Evolutionary conservation across 176 grass and related monocot species (phyloP).

Genomic region (Eragrostis nindensis): DNA sequence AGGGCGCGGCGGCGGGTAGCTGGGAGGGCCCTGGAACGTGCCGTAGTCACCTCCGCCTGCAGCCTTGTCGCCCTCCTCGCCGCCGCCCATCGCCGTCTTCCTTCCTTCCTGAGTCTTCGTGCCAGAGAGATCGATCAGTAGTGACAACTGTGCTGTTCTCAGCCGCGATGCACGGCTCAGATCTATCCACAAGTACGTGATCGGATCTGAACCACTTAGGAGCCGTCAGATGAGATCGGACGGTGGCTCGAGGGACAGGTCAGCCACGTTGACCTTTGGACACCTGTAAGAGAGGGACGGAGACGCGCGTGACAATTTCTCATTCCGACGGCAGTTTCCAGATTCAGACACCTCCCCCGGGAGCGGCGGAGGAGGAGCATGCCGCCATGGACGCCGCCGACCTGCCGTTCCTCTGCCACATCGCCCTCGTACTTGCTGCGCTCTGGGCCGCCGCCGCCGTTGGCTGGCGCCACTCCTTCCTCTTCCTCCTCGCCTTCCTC

Average conservation of each 20-base stretch:
- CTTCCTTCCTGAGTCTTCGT: neutral
- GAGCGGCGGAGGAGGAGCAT: neutral
- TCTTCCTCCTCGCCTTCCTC: constrained; percentile 83
- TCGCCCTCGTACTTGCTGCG: constrained; percentile 59
- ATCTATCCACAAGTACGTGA: too few species aligned
- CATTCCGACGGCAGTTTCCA: neutral
- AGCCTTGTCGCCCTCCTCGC: constrained; percentile 19
- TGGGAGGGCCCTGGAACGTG: constrained; percentile 70
- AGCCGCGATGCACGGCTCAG: too few species aligned
- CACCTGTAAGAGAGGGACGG: too few species aligned
- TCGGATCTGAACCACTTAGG: too few species aligned
- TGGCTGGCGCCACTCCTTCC: constrained; percentile 49
- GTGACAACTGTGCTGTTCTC: too few species aligned
- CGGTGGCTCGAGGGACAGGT: too few species aligned
- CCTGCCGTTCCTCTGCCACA: constrained; percentile 74
- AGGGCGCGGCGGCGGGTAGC: constrained; percentile 67
- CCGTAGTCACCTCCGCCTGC: constrained; percentile 48
- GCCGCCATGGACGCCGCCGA: constrained; percentile 67
- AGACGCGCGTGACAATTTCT: too few species aligned
- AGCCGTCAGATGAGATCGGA: too few species aligned
- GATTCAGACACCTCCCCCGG: neutral
- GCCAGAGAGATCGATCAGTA: too few species aligned
- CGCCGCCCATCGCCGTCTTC: constrained; percentile 11
- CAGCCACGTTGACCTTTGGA: too few species aligned
- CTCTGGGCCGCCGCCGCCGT: constrained; percentile 70